Conservation (phyloP, 495 filamentous ascomycete genomes). For the Neurospora pannonica region DNA sequence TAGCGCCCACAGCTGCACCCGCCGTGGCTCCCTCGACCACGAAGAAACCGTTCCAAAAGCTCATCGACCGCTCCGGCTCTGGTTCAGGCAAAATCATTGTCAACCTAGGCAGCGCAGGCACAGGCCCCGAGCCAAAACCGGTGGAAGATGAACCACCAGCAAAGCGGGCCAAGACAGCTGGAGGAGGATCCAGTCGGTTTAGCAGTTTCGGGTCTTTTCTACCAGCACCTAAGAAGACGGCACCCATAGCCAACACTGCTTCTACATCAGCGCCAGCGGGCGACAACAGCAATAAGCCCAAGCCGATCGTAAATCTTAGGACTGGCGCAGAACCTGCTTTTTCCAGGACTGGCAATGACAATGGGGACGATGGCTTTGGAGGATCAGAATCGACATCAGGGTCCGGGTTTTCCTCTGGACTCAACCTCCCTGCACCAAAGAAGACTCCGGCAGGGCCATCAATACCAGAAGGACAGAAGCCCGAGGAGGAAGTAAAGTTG, state of each 20-base stretch:
- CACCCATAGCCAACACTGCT: conserved; percentile 10
- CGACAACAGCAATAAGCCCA: conserved; percentile 29
- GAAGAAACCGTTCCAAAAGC: conserved; percentile 56
- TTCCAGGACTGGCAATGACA: conserved; percentile 42
- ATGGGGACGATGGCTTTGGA: conserved; percentile 12
- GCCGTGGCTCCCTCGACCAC: conserved; percentile 21
- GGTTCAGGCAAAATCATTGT: conserved; percentile 60
- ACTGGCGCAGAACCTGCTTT: conserved; percentile 75
- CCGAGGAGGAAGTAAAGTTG: conserved; percentile 53
- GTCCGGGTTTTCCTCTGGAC: conserved; percentile 1
- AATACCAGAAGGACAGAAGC: conserved; percentile 36
- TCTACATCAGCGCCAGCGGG: not conserved
- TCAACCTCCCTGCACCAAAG: conserved; percentile 20
- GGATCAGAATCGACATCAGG: conserved; percentile 6
- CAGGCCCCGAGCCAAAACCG: conserved; percentile 15
- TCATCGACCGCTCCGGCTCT: conserved; percentile 68
- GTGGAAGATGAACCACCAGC: conserved; percentile 52
- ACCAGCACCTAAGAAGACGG: conserved; percentile 68
- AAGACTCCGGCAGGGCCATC: conserved; percentile 22
- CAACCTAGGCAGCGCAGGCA: conserved; percentile 45
- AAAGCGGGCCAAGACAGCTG: conserved; percentile 56
- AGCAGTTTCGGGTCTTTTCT: conserved; percentile 76
- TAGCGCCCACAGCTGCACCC: conserved; percentile 10
- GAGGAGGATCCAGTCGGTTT: conserved; percentile 41
- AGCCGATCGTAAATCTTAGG: conserved; percentile 57